Conservation (phyloP, 495 filamentous ascomycete genomes). For the Echria macrotheca region DNA sequence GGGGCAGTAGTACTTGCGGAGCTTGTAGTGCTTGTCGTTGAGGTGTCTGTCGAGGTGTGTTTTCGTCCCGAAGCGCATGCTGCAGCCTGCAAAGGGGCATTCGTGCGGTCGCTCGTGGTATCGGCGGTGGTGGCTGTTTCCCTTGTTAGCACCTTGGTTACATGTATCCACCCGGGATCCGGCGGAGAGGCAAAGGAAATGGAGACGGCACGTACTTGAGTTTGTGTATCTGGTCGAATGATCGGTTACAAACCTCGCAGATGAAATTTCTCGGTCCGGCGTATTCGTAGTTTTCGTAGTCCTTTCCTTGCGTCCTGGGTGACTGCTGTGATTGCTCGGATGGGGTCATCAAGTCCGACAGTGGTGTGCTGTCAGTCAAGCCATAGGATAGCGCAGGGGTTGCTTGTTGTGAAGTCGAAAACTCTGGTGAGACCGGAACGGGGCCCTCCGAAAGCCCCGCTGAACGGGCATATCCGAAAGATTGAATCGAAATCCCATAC, state of each 20-base stretch:
- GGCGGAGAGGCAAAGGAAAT: not conserved
- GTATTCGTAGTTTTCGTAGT: too few relatives aligned
- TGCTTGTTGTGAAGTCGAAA: too few relatives aligned
- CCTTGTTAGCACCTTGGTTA: too few relatives aligned
- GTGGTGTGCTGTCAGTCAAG: too few relatives aligned
- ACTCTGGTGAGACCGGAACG: too few relatives aligned
- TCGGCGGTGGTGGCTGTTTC: constrained; percentile 31
- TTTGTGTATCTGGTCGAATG: constrained; percentile 38
- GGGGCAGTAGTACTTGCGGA: constrained; percentile 35
- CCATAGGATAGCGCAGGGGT: too few relatives aligned
- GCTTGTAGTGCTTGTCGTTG: constrained; percentile 38
- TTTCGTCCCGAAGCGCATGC: constrained; percentile 37
- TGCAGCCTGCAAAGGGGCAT: constrained; percentile 30
- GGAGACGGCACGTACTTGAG: constrained; percentile 23
- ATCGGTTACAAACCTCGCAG: constrained; percentile 32
- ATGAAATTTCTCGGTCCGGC: not conserved
- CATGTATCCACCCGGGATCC: too few relatives aligned
- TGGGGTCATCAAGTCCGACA: not conserved
- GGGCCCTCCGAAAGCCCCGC: too few relatives aligned
- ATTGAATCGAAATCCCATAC: too few relatives aligned
- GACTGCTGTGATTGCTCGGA: not conserved
- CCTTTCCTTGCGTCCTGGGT: not conserved
- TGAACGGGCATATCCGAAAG: too few relatives aligned
- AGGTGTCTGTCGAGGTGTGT: constrained; percentile 39
- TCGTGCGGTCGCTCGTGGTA: constrained; percentile 37